Conservation (phyloP, 1,284 basidiomycete species). For the Peniophora sp. region DNA sequence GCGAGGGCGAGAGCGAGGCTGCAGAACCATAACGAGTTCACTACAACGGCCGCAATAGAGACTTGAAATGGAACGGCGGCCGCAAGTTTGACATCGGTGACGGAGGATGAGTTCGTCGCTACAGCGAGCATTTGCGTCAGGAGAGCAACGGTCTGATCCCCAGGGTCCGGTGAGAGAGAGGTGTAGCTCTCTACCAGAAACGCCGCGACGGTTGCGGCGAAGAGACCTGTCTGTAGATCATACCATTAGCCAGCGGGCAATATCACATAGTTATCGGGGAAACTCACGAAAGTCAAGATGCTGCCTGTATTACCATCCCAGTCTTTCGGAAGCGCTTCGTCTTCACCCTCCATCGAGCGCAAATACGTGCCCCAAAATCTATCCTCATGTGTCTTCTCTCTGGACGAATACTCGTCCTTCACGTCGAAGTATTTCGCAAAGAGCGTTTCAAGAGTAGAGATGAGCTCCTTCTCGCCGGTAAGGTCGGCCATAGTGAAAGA, state of each 20-base stretch:
- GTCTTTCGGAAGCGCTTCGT: neutral
- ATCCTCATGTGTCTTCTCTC: neutral
- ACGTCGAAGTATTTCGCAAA: too few species aligned
- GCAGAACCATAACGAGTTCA: neutral
- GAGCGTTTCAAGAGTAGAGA: too few species aligned
- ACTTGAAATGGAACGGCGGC: too few species aligned
- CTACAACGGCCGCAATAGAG: conserved; percentile 12
- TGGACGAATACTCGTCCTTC: too few species aligned
- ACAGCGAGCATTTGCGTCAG: neutral
- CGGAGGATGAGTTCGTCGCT: too few species aligned
- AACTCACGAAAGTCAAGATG: neutral
- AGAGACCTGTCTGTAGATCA: neutral
- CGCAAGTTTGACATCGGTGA: too few species aligned
- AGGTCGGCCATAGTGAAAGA: too few species aligned
- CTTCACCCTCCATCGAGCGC: neutral
- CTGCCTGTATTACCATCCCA: neutral
- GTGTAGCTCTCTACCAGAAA: neutral
- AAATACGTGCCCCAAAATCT: neutral
- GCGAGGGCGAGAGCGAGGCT: neutral
- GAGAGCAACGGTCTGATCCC: neutral
- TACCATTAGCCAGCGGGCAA: neutral
- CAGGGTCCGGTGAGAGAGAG: neutral
- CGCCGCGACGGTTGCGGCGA: neutral
- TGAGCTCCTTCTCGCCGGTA: too few species aligned
- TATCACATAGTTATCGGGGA: neutral